Base-by-base conservation (phyloP, 345 rosid genomes). In the Lepidium didymum region DNA sequence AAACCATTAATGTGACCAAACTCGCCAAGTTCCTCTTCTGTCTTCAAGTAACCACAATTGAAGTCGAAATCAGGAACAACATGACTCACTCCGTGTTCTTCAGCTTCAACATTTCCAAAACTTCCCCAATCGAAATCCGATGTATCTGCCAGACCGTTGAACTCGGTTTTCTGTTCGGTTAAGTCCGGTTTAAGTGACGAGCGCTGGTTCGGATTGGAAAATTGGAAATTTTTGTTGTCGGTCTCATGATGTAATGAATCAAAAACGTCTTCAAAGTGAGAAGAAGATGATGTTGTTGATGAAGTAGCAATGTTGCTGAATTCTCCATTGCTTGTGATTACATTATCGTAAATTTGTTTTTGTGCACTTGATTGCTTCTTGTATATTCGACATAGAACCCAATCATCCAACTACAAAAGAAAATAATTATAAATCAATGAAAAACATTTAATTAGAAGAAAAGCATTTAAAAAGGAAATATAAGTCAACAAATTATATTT, bases 361-460 rank as follows among this genome's bases (percentile, higher is more conserved):
- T 84, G 89, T 7, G 81, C 67, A 49, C 96, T 72, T 35, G 94
- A 81, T 68, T 83, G 80, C 85, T 94, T 94, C 79, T 87, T 86
- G 72, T 90, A 94, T 25, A 94, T 94, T 62, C 99, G 86, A 60
- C 99, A 94, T 19, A 94, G 51, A 18, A 94, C 99, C 99, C 99
- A 94, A 3, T 94, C 99, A 70, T 90, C 99, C 68, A 94, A 53
- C 99, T 90, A 77, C 1, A 62, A 56, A 44, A n/a, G 14, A 9
- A n/a, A 2, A 0, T 11, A 34, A 19, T 19, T 37, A 53, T 4
- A 53, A 16, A 13, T 27, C 33, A 29, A 29, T 29, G n/a, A 29
- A 6, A 29, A 29, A 29, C 6, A 29, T 29, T 0, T 29, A 29
- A 19, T 19, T 19, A n/a, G n/a, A n/a, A n/a, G n/a, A n/a, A n/a